Evolutionary conservation across 2,329 filamentous ascomycete genomes (phyloP), one percentile per base, ranked within the genome.

Genomic region (Ceratocystis ficicola): DNA sequence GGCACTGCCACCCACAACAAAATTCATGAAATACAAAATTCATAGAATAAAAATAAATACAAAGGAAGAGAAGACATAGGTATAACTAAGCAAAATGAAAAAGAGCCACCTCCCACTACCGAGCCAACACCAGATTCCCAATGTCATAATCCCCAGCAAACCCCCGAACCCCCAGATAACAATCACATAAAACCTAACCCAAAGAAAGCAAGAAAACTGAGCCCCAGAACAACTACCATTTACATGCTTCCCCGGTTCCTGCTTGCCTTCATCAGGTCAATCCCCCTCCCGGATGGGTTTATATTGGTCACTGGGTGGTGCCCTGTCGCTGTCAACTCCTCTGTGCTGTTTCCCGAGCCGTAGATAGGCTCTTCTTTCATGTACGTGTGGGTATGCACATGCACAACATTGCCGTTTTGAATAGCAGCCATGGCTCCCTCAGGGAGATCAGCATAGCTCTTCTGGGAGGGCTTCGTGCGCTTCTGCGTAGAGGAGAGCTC

Each of bases 341-440:
- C 66, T 1, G 62, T 67, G 63, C 66, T 67, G 22, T 46, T 44
- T 12, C 44, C 30, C 7, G 44, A 52, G 50, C 44, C 15, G 25
- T 62, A 57, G 12, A 44, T 17, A 15, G 44, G 61, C 44, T 62
- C 62, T 28, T 67, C 62, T 25, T 67, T 63, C 28, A 61, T 65
- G 36, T 55, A 64, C 15, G 60, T 59, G 50, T 65, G 25, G 7
- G 66, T 65, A n/a, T 59, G 52, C 52, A 65, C 63, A 25, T 64
- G 62, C 15, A 67, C 66, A 7, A 66, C 60, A 36, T 62, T 66
- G 32, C 62, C 55, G 8, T 50, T 62, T 32, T 67, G 28, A 50
- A 62, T 63, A 17, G 44, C 44, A 25, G 55, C 41, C 4, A 64
- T 63, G 20, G 55, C 36, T 22, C 50, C 62, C 36, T 64, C 55